These are phyloP conservation scores for Amaranthus cruentus DNA, from an alignment of 148 eudicot species.

Conservation along the genomic window DNA sequence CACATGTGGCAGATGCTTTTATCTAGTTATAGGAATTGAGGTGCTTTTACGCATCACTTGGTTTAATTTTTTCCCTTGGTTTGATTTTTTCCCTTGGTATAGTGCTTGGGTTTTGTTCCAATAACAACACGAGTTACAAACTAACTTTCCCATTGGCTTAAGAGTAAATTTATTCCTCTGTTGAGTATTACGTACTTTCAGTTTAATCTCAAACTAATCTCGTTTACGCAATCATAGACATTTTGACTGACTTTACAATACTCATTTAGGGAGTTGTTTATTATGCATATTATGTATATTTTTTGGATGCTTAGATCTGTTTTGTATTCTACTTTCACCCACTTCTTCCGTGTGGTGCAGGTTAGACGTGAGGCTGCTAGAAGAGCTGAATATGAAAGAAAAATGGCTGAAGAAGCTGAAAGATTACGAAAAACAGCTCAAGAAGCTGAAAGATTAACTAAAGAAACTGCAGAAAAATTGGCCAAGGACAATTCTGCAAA, in stretches of 20 bases:
- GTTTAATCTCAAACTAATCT: not conserved
- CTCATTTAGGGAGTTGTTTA: slow-evolving; percentile 3
- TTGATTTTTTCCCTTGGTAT: not conserved
- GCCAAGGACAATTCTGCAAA: slow-evolving; percentile 34
- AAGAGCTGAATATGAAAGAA: slow-evolving; percentile 60
- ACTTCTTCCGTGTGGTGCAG: slow-evolving; percentile 30
- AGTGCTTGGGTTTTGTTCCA: not conserved
- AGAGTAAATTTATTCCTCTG: not conserved
- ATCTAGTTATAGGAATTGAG: not conserved
- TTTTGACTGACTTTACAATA: not conserved
- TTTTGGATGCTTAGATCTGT: not conserved
- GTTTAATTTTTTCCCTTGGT: not conserved
- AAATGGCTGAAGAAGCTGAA: slow-evolving; percentile 44
- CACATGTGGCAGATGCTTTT: not conserved
- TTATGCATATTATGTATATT: not conserved
- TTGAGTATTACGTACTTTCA: not conserved
- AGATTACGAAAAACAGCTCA: slow-evolving; percentile 50
- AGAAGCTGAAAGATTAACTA: slow-evolving; percentile 69
- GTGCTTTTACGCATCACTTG: not conserved
- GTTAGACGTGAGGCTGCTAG: slow-evolving; percentile 60
- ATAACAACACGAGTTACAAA: not conserved
- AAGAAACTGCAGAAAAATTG: slow-evolving; percentile 59
- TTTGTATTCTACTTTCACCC: not conserved
- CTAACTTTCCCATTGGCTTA: not conserved
- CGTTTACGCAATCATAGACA: not conserved